Evolutionary conservation across 768 basidiomycete species (phyloP).

Genomic region (Naematelia encephala): DNA sequence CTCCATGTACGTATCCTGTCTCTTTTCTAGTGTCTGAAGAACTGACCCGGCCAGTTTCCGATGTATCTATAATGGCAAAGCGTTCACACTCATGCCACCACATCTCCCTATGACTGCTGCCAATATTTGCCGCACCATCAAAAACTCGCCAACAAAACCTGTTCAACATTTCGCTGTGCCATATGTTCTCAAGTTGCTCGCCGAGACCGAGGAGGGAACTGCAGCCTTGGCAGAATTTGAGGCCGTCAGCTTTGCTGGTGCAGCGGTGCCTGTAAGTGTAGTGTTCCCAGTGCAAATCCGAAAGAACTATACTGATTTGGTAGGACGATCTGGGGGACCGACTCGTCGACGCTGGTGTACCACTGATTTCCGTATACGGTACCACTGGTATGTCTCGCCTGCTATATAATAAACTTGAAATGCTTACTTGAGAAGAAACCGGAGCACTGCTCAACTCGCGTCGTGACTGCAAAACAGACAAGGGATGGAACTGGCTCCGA

Average conservation of each 20-base stretch:
- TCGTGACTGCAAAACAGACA: slow-evolving; percentile 56
- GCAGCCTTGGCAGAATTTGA: slow-evolving; percentile 54
- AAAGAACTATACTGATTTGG: neutral
- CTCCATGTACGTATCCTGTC: slow-evolving; percentile 33
- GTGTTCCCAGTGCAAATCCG: neutral
- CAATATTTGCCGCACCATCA: slow-evolving; percentile 41
- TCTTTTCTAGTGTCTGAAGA: neutral
- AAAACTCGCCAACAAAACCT: slow-evolving; percentile 34
- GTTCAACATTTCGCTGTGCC: slow-evolving; percentile 50
- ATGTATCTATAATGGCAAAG: slow-evolving; percentile 45
- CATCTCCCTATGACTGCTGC: slow-evolving; percentile 45
- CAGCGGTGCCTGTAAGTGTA: slow-evolving; percentile 54
- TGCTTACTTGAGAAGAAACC: slow-evolving; percentile 20
- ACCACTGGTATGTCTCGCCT: slow-evolving; percentile 44
- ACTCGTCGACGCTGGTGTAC: slow-evolving; percentile 56
- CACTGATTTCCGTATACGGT: slow-evolving; percentile 57
- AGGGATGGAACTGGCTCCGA: slow-evolving; percentile 60
- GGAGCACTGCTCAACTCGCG: slow-evolving; percentile 40
- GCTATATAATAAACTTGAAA: neutral
- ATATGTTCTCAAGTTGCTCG: slow-evolving; percentile 54
- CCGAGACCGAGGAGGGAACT: slow-evolving; percentile 56
- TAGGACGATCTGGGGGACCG: slow-evolving; percentile 57
- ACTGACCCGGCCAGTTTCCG: slow-evolving; percentile 36
- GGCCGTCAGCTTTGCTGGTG: slow-evolving; percentile 58
- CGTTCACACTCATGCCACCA: slow-evolving; percentile 47